phyloP scores from a whole-genome alignment of 2,329 filamentous ascomycete genomes.

The Nothomitra cinnamomea region DNA sequence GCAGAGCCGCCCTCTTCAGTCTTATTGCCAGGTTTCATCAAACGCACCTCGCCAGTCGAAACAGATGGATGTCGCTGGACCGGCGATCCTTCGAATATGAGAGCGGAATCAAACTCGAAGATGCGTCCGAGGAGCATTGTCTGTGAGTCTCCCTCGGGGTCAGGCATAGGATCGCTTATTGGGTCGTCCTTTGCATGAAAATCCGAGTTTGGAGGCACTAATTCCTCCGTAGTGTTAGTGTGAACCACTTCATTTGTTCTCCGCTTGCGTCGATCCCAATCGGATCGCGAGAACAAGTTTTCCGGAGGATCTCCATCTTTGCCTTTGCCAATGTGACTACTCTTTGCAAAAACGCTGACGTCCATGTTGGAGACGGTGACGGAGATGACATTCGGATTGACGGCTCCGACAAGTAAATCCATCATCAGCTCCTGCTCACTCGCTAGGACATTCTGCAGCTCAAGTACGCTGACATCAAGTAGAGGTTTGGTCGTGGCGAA shows the following conservation, averaged over 20 bases:
- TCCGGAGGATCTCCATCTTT: constrained; percentile 37
- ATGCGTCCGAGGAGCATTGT: constrained; percentile 90
- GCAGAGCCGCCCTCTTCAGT: constrained; percentile 67
- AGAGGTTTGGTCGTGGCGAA: constrained; percentile 84
- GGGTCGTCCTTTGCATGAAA: background rate
- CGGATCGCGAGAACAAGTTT: constrained; percentile 12
- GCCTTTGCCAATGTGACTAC: constrained; percentile 50
- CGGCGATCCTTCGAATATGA: constrained; percentile 80
- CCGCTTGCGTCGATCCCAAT: background rate
- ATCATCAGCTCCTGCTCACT: constrained; percentile 93
- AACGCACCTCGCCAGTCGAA: constrained; percentile 68
- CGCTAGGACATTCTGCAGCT: constrained; percentile 77
- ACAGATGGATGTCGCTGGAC: constrained; percentile 55
- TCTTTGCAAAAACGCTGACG: constrained; percentile 87
- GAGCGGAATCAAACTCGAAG: constrained; percentile 67
- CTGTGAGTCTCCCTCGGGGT: constrained; percentile 45
- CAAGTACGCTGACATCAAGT: constrained; percentile 56
- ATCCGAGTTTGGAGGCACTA: background rate
- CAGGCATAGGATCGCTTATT: constrained; percentile 13
- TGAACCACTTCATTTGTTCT: constrained; percentile 4
- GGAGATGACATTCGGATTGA: constrained; percentile 85
- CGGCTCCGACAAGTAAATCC: constrained; percentile 70
- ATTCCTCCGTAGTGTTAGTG: background rate
- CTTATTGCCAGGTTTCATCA: constrained; percentile 70
- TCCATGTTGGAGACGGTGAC: constrained; percentile 77